Evolutionary conservation across 805 yeast species (phyloP), one percentile per base, ranked within the genome.

Genomic region (Clavispora phyllophila): DNA sequence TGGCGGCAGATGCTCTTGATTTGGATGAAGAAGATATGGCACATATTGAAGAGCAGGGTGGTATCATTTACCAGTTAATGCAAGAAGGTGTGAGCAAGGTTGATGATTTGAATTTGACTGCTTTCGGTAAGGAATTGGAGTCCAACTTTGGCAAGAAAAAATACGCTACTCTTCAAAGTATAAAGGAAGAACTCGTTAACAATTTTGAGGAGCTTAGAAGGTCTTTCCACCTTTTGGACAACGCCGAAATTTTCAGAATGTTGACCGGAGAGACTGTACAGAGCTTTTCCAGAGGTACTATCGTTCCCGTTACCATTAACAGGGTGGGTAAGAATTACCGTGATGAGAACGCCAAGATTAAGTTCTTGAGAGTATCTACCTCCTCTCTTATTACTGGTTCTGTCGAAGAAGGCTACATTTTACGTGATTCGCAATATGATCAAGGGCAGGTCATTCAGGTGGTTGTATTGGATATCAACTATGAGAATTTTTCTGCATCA

Each of bases 1-100:
- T 93, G 90, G 98, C 97, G 7, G 93, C 96, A 1, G 99, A 93
- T 70, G 98, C 99, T 2, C 74, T 93, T 50, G 99, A 91, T 60
- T 76, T 90, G 50, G 96, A 89, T 55, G 99, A 95, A 56, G 98
- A 91, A 62, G 96, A 89, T 50, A 73, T 87, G 56, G 84, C 82
- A 2, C 90, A 84, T 43, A 62, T 83, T 37, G 90, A 87, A 57
- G 84, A 81, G 47, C 85, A 84, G 46, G 93, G 90, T 38, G 90
- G 90, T 36, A 86, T 88, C 2, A 84, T 87, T 48, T 79, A 79
- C 47, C 82, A 84, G 58, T 73, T 88, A 45, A 75, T 80, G 58
- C 79, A 77, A 47, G 87, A 82, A 50, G 86, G 87, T 37, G 83
- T 81, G 28, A 75, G 73, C 40, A 80, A 87, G 63, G 78, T 91